Evolutionary conservation across 2,329 filamentous ascomycete species (phyloP), one percentile per base, ranked within the genome.

Genomic region (Fusarium irregulare): DNA sequence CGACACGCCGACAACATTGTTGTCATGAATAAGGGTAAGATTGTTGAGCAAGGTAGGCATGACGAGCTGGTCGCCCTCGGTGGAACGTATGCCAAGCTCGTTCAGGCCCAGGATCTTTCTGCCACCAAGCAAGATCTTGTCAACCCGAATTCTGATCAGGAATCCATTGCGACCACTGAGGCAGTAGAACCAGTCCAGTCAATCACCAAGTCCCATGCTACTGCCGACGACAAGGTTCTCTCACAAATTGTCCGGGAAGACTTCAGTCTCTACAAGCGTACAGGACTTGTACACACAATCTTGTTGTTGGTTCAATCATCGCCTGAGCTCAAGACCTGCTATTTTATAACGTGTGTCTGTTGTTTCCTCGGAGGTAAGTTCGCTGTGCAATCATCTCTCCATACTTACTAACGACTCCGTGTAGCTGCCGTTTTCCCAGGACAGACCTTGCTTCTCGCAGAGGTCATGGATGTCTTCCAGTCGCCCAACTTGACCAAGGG

Each of bases 1-100:
- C 83, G 83, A 63, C 81, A 86, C 48, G 89, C 89, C 0, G 87
- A 92, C 3, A 70, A 89, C 92, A 6, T 80, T 91, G 45, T 47
- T 13, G 45, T 47, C 7, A 47, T 30, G 72, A 80, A 84, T 3
- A 80, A 85, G 63, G 89, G 89, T 0, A 76, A 80, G 30, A 84
- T 89, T 6, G 78, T 88, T 3, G 89, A 92, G 74, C 81, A 88
- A 71, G 89, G 89, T 4, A 41, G 14, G 4, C 2, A 88, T 81
- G 1, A 87, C 5, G 81, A 87, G 28, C 80, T 92, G 1, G 78
- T 91, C 16, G 76, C 78, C 2, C 76, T 78, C 9, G 76, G 70
- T 11, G 78, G 86, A 1, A 75, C 85, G 4, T 90, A 90, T 64
- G 79, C 79, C 10, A 77, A 78, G 6, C 79, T 89, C 2, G 86